Evolutionary conservation across 163 green algal species (phyloP), one percentile per base, ranked within the genome.

Genomic region (Scenedesmus sp.): DNA sequence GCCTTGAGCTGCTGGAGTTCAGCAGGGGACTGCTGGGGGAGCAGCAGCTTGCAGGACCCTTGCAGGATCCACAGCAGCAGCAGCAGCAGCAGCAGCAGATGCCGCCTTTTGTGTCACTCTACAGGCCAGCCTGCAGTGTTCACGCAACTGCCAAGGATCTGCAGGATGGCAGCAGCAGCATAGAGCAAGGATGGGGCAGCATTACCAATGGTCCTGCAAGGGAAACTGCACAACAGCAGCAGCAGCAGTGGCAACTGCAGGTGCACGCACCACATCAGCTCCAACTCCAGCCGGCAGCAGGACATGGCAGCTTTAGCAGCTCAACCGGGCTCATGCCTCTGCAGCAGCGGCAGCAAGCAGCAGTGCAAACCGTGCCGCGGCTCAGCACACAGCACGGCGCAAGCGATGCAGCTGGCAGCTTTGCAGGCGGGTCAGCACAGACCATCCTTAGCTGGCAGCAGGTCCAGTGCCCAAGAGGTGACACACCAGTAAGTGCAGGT

Each of bases 311-410:
- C 10, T 26, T n/a, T n/a, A 9, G 67, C 12, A 79, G 67, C 6
- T 64, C 9, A 10, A 15, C 59, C 9, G 67, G 67, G 67, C 67
- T 79, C 20, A 10, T n/a, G 13, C 79, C 5, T 7, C 79, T 57
- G 79, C 79, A 86, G 79, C 46, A 86, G 16, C 79, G 57, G 79
- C 79, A 86, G 23, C 79, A 86, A 52, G 74, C n/a, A 83, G 9
- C n/a, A 60, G 79, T 7, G n/a, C 79, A 86, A 20, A 34, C 15
- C 10, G 79, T 16, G n/a, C n/a, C 13, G 79, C 79, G 57, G 79
- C 79, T 86, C 15, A 7, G 10, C 20, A 26, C 16, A 9, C 20
- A 64, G 79, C 79, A 54, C 8, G 20, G 13, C 13, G 79, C 15
- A 79, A 34, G 18, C 8, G 67, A 79, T 79, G 67, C 67, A 46